These are phyloP conservation scores for Sphagnum fallax DNA, from an alignment of 228 moss, liverwort and hornwort genomes.

Conservation along the genomic window DNA sequence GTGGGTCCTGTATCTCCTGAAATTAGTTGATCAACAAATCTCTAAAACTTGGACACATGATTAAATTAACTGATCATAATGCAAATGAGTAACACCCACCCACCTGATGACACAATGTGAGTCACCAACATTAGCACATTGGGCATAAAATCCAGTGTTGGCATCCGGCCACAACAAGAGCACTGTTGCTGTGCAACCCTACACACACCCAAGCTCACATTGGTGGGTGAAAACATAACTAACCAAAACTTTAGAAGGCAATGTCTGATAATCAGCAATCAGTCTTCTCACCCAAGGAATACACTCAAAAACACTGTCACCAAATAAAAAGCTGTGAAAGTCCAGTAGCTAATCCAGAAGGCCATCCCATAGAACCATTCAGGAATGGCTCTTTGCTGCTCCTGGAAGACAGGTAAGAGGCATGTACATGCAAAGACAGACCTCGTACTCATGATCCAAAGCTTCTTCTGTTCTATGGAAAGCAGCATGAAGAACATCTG, in stretches of 20 bases:
- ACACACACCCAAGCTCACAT: conserved; percentile 8
- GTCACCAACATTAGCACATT: conserved; percentile 91
- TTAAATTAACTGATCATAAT: too few relatives aligned
- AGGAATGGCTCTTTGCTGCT: background rate
- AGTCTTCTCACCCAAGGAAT: too few relatives aligned
- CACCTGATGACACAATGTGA: conserved; percentile 80
- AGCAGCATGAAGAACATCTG: conserved; percentile 68
- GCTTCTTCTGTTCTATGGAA: conserved; percentile 65
- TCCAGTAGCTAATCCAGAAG: too few relatives aligned
- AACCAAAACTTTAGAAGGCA: too few relatives aligned
- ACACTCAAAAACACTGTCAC: too few relatives aligned
- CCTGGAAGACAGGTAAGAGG: background rate
- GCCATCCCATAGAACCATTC: too few relatives aligned
- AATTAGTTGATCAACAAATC: too few relatives aligned
- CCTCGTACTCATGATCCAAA: conserved; percentile 69
- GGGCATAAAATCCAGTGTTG: conserved; percentile 59
- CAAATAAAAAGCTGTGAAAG: too few relatives aligned
- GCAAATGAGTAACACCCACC: background rate
- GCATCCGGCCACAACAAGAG: conserved; percentile 72
- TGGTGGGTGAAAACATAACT: background rate
- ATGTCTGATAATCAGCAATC: too few relatives aligned
- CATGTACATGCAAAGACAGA: background rate
- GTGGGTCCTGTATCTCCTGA: too few relatives aligned
- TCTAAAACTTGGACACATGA: too few relatives aligned
- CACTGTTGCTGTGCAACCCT: conserved; percentile 95